Base-by-base conservation (phyloP, 2,329 filamentous ascomycete genomes). In the Huntiella decipiens region DNA sequence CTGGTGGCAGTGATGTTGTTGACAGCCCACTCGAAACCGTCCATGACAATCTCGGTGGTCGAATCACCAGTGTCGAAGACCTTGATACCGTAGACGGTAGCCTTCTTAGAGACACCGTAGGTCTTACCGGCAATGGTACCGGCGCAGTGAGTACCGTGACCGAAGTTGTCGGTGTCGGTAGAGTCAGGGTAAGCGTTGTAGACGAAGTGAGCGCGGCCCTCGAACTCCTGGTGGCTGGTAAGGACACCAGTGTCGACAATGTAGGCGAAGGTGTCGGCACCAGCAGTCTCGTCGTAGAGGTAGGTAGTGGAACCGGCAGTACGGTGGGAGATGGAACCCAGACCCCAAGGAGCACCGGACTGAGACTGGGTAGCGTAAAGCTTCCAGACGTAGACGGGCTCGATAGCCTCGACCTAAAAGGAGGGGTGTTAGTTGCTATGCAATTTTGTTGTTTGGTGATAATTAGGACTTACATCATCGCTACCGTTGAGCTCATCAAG, bases 81-180 rank as follows among this genome's bases (percentile, higher is more conserved):
- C 56, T 43, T 47, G 45, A 47, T 38, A 31, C 45, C 38, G 32
- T 43, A 38, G 63, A 98, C 71, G 56, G 84, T 78, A 60, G 91
- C 91, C 77, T 96, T 95, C 80, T 98, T 98, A 62, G 91, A 87
- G 53, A 98, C 88, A 74, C 91, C 91, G 61, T 94, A 96, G 71
- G 93, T 95, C 77, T 91, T 92, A 61, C 91, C 91, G 54, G 83
- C 91, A 57, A 96, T 80, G 52, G 91, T 98, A 56, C 91, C 91
- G 53, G 91, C 95, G 77, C 91, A 98, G 74, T 98, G 91, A 58
- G 91, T 98, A 58, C 91, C 91, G 71, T 98, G 91, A 52, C 91
- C 91, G 57, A 98, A 98, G 63, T 91, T 91, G 66, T 98, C 91
- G 55, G 75, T 71, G 60, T 98, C 91, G 43, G 73, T 78, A 60